These are phyloP conservation scores for Medicago truncatula DNA, from an alignment of 306 rosid genomes.

Conservation along the genomic window MtrunA17r5.0-ANR NC_053046.1:34700501-34701000, in stretches of 20 bases:
- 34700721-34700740: conserved; percentile 6
- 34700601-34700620: conserved; percentile 14
- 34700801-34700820: conserved; percentile 23
- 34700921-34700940: conserved; percentile 31
- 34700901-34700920: conserved; percentile 11
- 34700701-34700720: conserved; percentile 17
- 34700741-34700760: not conserved
- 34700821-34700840: conserved; percentile 5
- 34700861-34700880: not conserved
- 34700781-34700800: conserved; percentile 31
- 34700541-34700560: conserved; percentile 4
- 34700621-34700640: conserved; percentile 9
- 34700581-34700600: conserved; percentile 19
- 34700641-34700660: conserved; percentile 18
- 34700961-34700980: conserved; percentile 6
- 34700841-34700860: conserved; percentile 35
- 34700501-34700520: conserved; percentile 1
- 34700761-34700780: conserved; percentile 1
- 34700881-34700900: conserved; percentile 1
- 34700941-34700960: conserved; percentile 26
- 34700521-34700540: conserved; percentile 15
- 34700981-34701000: conserved; percentile 2
- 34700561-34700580: conserved; percentile 1
- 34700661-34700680: not conserved
- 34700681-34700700: not conserved